Evolutionary conservation across 2,329 filamentous ascomycete genomes (phyloP).

Genomic region (Didymella sp.): DNA sequence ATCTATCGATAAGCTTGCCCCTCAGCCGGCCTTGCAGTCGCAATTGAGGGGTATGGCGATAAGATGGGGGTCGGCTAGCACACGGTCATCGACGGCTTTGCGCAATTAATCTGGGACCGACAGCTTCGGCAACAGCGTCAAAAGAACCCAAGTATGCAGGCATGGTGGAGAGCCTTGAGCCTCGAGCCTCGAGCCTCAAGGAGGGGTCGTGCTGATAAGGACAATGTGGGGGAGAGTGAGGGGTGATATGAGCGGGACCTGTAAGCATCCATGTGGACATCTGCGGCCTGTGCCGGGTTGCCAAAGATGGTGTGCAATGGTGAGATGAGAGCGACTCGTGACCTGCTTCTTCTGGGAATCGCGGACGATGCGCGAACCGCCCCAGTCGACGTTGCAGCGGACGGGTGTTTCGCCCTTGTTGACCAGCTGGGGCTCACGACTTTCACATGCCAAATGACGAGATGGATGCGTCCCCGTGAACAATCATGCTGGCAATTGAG

Average conservation of each 20-base stretch:
- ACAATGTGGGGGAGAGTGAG: slow-evolving; percentile 11
- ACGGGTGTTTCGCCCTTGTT: slow-evolving; percentile 25
- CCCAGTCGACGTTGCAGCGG: slow-evolving; percentile 19
- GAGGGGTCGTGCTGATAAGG: neutral
- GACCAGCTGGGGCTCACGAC: slow-evolving; percentile 33
- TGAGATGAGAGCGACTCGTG: slow-evolving; percentile 15
- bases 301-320: slow-evolving; percentile 15
- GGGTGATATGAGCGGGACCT: slow-evolving; percentile 15
- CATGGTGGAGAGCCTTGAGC: slow-evolving; percentile 12
- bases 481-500: slow-evolving; percentile 25
- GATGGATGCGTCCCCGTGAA: slow-evolving; percentile 18
- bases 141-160: slow-evolving; percentile 7
- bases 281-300: slow-evolving; percentile 13
- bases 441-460: slow-evolving; percentile 42
- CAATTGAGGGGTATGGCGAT: slow-evolving; percentile 18
- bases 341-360: slow-evolving; percentile 12
- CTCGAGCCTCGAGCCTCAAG: slow-evolving; percentile 6
- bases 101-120: slow-evolving; percentile 2
- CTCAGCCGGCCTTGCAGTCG: slow-evolving; percentile 14
- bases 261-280: slow-evolving; percentile 20
- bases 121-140: slow-evolving; percentile 19
- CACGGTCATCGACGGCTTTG: slow-evolving; percentile 32
- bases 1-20: slow-evolving; percentile 14
- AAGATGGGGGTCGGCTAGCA: slow-evolving; percentile 9
- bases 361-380: slow-evolving; percentile 14